Conservation (phyloP, 495 filamentous ascomycete genomes). For the Lineolata rhizophorae region DNA sequence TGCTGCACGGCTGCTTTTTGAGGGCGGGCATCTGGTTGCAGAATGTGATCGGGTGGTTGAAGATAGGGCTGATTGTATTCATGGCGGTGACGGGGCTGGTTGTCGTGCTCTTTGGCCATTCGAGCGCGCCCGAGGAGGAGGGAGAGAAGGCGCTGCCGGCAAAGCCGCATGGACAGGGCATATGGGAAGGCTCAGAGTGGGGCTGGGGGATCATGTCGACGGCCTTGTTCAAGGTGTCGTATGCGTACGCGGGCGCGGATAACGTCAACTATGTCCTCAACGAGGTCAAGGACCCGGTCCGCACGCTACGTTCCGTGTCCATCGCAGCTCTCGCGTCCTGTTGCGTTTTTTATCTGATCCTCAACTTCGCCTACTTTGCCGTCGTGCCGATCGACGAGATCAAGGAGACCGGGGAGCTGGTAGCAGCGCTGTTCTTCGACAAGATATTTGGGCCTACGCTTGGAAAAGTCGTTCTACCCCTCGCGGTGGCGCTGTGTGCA, state of each 20-base stretch:
- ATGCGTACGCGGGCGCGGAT: conserved; percentile 43
- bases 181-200: conserved; percentile 34
- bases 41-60: conserved; percentile 15
- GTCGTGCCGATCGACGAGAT: conserved; percentile 7
- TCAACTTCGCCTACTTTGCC: conserved; percentile 30
- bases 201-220: conserved; percentile 33
- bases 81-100: conserved; percentile 22
- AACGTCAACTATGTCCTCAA: conserved; percentile 62
- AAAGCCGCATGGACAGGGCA: conserved; percentile 8
- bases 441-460: conserved; percentile 10
- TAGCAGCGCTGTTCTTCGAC: conserved; percentile 10
- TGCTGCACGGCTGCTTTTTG: conserved; percentile 13
- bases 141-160: too few relatives aligned
- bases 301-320: conserved; percentile 41
- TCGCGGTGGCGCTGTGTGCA: conserved; percentile 43
- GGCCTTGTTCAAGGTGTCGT: conserved; percentile 50
- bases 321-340: conserved; percentile 37
- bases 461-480: conserved; percentile 33
- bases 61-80: conserved; percentile 18
- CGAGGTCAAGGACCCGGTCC: conserved; percentile 47
- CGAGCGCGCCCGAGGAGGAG: conserved; percentile 4
- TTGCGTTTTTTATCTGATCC: conserved; percentile 38
- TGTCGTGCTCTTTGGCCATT: conserved; percentile 7
- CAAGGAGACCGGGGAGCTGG: conserved; percentile 2
- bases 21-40: conserved; percentile 12